Evolutionary conservation across 352 stramenopile species (phyloP).

Genomic region (Pythium aristosporum): DNA sequence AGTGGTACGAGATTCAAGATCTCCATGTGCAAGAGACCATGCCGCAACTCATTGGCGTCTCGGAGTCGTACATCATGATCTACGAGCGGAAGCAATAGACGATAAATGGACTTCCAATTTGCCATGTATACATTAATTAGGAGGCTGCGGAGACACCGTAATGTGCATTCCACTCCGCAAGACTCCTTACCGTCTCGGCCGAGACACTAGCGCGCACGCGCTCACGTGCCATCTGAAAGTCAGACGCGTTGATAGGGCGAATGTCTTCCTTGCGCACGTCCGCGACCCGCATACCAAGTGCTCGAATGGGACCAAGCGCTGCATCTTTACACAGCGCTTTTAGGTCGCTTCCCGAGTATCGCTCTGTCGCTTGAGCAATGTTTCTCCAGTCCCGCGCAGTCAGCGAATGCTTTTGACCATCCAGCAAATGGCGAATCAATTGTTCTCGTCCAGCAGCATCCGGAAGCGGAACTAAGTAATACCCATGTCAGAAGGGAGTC

Average conservation of each 20-base stretch:
- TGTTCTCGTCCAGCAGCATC: constrained; percentile 48
- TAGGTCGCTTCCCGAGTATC: constrained; percentile 86
- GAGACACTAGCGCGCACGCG: constrained; percentile 77
- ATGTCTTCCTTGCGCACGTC: constrained; percentile 64
- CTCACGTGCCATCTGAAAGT: constrained; percentile 59
- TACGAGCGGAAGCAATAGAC: constrained; percentile 81
- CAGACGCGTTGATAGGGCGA: constrained; percentile 47
- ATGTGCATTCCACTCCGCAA: constrained; percentile 67
- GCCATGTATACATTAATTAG: constrained; percentile 15
- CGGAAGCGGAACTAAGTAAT: constrained; percentile 63
- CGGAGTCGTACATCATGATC: constrained; percentile 92
- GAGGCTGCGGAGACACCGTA: constrained; percentile 59
- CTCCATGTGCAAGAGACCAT: constrained; percentile 97
- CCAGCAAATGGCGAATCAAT: constrained; percentile 61
- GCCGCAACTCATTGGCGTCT: constrained; percentile 97
- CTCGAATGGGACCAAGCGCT: constrained; percentile 90
- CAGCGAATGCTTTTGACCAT: constrained; percentile 49
- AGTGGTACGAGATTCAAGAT: constrained; percentile 99
- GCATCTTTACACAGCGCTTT: constrained; percentile 95
- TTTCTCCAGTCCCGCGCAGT: constrained; percentile 58
- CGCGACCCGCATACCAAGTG: constrained; percentile 56
- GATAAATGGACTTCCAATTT: neutral
- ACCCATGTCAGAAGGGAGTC: neutral
- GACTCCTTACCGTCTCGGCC: constrained; percentile 42
- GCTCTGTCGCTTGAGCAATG: constrained; percentile 71